Evolutionary conservation across 768 basidiomycete genomes (phyloP), one percentile per base, ranked within the genome.

Genomic region (Leccinum fibrillosum): DNA sequence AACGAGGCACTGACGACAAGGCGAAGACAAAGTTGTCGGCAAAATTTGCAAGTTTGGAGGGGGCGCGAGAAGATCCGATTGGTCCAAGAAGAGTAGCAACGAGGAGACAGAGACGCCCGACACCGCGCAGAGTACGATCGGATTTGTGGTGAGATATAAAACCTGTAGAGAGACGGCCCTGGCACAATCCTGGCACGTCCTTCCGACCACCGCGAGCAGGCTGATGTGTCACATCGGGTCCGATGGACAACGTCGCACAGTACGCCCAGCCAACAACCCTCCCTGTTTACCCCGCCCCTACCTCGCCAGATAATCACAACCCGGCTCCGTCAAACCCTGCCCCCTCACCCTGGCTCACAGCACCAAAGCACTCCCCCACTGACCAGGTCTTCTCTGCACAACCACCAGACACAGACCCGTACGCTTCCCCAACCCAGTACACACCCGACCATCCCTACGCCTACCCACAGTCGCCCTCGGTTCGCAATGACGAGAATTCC

Each of bases 241-340:
- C 66, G 68, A 73, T 73, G 72, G 73, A 73, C 59, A 70, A 72
- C 70, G 72, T 74, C 62, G 70, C 68, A 55, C 73, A 72, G 64
- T 72, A 65, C 53, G 60, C 50, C 53, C 39, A 61, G 35, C 19
- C 67, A 28, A 73, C 60, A 52, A 19, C 72, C 1, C 71, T 74
- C 55, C 57, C 68, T 10, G 72, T 73, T 61, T 73, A 73, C 55
- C 69, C 71, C 26, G 58, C 70, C 56, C 64, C 64, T 4, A 8
- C 71, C 48, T 65, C 73, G 0, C 62, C 70, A 47, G 73, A 71
- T 51, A 65, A 58, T 56, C 70, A 73, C 55, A 54, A 64, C 62
- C 54, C 65, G 26, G 55, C 62, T 0, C 56, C 64, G 49, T 54
- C 49, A 5, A 68, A 57, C 58, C 64, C 75, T 53, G 63, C 71